These are phyloP conservation scores for Mollisiaceae sp. DNA, from an alignment of 2,329 filamentous ascomycete species.

Conservation along the genomic window DNA sequence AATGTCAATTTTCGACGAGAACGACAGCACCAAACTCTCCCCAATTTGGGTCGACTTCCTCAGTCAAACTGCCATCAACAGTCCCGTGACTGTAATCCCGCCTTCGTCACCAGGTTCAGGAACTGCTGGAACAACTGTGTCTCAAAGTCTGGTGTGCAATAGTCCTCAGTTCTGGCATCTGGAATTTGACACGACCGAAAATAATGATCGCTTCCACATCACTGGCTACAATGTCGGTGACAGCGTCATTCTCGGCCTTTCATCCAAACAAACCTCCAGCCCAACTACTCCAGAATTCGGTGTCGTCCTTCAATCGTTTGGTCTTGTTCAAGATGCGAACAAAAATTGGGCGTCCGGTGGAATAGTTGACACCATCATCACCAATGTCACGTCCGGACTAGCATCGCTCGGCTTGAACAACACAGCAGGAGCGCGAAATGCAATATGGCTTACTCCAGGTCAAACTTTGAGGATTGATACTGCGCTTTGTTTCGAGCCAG, in stretches of 20 bases:
- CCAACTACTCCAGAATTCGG: not conserved
- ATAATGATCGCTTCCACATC: not conserved
- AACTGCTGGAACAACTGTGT: not conserved
- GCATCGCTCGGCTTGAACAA: not conserved
- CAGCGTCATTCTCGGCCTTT: not conserved
- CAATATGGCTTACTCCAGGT: constrained; percentile 7
- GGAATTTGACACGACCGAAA: not conserved
- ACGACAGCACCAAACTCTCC: not conserved
- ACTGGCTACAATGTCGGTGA: constrained; percentile 3
- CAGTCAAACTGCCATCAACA: not conserved
- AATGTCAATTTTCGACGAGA: not conserved
- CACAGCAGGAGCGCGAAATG: constrained; percentile 3
- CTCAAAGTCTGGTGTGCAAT: not conserved
- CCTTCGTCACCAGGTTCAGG: not conserved
- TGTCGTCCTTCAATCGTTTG: not conserved
- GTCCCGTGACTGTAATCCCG: not conserved
- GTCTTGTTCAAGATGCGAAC: not conserved
- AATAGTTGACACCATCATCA: not conserved
- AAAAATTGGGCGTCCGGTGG: not conserved
- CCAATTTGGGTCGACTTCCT: not conserved
- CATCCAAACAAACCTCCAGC: not conserved
- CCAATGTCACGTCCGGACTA: not conserved
- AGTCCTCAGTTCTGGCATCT: not conserved
- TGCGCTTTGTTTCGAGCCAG: not conserved
- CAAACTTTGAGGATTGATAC: not conserved